phyloP scores from a whole-genome alignment of 176 grass and related monocot genomes.

The Aegilops longissima region DNA sequence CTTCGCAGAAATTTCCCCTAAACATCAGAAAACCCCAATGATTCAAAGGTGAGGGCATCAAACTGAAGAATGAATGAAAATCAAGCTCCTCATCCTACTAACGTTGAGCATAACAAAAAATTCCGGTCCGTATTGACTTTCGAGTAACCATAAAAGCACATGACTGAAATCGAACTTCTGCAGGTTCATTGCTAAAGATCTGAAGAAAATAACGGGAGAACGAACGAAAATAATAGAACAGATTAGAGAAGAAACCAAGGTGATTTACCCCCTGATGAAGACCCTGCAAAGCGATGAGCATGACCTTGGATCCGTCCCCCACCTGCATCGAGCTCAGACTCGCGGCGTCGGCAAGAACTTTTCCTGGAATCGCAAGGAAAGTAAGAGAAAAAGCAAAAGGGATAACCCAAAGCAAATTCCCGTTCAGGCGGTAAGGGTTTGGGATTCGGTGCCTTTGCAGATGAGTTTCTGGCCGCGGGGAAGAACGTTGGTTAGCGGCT shows the following conservation, averaged over 20 bases:
- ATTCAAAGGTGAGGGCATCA: neutral
- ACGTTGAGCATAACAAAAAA: neutral
- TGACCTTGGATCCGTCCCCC: slow-evolving; percentile 72
- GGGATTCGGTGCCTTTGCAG: slow-evolving; percentile 66
- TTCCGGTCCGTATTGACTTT: neutral
- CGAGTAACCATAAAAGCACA: neutral
- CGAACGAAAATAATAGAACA: neutral
- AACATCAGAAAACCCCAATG: neutral
- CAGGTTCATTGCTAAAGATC: neutral
- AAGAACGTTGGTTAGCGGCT: slow-evolving; percentile 91
- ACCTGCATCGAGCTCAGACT: slow-evolving; percentile 63
- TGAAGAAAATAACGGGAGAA: neutral
- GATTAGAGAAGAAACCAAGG: neutral
- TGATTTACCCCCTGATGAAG: slow-evolving; percentile 90
- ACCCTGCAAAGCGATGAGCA: slow-evolving; percentile 87
- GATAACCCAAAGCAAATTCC: neutral
- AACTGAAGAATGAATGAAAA: neutral
- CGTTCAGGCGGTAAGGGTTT: neutral
- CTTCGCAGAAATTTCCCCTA: neutral
- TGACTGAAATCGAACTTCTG: neutral
- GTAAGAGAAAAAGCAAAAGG: neutral
- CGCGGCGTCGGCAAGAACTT: slow-evolving; percentile 56
- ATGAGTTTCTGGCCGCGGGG: slow-evolving; percentile 94
- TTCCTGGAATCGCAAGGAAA: slow-evolving; percentile 47
- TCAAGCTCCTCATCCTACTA: neutral